Evolutionary conservation across 306 rosid genomes (phyloP).

Genomic region (Vigna trinervia): DNA sequence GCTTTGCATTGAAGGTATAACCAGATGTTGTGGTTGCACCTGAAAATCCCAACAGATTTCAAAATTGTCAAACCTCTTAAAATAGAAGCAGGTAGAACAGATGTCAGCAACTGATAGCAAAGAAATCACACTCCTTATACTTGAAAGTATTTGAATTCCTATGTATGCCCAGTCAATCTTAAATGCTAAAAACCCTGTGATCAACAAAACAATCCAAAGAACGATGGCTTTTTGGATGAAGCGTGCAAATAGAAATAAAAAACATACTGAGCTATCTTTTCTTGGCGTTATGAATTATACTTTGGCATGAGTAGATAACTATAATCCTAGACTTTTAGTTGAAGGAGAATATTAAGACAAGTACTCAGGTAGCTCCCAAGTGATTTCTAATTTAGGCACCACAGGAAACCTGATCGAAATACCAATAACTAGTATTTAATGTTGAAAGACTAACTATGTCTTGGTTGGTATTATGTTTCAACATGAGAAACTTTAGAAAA

Average conservation of each 20-base stretch:
- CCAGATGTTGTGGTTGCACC: constrained; percentile 50
- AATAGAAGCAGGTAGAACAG: neutral
- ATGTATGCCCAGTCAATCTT: neutral
- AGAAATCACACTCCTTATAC: constrained; percentile 14
- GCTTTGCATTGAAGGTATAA: constrained; percentile 48
- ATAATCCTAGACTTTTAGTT: constrained; percentile 1
- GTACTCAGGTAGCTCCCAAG: constrained; percentile 4
- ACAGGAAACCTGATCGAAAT: neutral
- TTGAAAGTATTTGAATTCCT: constrained; percentile 28
- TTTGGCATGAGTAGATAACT: constrained; percentile 1
- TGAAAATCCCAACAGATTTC: constrained; percentile 37
- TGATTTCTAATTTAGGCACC: neutral
- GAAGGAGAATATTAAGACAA: constrained; percentile 4
- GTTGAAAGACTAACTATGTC: constrained; percentile 6
- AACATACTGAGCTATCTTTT: neutral
- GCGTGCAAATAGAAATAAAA: neutral
- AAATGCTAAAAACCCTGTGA: neutral
- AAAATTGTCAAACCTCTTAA: neutral
- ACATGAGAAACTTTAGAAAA: constrained; percentile 7
- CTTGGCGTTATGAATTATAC: neutral
- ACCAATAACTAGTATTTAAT: neutral
- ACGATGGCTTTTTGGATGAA: neutral
- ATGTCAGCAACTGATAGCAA: constrained; percentile 27
- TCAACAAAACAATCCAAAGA: constrained; percentile 23
- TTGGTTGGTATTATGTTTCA: neutral